Evolutionary conservation across 345 rosid genomes (phyloP).

Genomic region (Pugionium cornutum): DNA sequence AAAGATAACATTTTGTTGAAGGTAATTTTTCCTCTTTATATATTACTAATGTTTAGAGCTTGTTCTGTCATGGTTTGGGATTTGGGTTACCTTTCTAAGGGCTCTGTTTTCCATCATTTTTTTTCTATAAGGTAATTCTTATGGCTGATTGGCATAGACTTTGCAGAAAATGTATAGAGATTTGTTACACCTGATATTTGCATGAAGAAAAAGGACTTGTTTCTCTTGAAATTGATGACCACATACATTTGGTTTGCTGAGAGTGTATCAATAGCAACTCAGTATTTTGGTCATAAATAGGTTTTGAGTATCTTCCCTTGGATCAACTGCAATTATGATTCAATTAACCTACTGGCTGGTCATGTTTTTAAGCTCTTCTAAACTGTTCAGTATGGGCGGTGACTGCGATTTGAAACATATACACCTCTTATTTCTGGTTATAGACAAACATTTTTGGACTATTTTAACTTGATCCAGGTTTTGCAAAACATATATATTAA

Average conservation of each 20-base stretch:
- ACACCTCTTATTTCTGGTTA: slow-evolving; percentile 17
- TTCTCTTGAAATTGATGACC: slow-evolving; percentile 6
- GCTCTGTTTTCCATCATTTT: slow-evolving; percentile 1
- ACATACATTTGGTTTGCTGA: slow-evolving; percentile 11
- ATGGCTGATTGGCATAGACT: slow-evolving; percentile 7
- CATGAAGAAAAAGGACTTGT: slow-evolving; percentile 7
- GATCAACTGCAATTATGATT: slow-evolving; percentile 9
- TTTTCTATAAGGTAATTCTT: not conserved
- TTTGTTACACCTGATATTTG: slow-evolving; percentile 2
- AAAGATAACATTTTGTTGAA: slow-evolving; percentile 67
- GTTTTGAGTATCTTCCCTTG: slow-evolving; percentile 14
- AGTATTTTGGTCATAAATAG: slow-evolving; percentile 1
- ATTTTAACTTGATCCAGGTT: not conserved
- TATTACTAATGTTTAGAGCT: slow-evolving; percentile 15
- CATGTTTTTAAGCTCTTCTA: slow-evolving; percentile 4
- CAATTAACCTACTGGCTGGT: slow-evolving; percentile 9
- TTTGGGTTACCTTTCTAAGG: slow-evolving; percentile 20
- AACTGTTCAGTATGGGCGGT: not conserved
- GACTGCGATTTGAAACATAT: slow-evolving; percentile 4
- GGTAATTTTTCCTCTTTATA: slow-evolving; percentile 47
- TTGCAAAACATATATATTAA: no score
- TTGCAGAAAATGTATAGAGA: not conserved
- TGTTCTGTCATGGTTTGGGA: slow-evolving; percentile 18
- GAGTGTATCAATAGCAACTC: slow-evolving; percentile 13
- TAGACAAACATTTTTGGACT: not conserved